Percentiles rank a stretch among this genome's conserved stretches.
Evolutionary conservation across 805 yeast species (phyloP).

Genomic region (Wickerhamiella kazuoi): DNA sequence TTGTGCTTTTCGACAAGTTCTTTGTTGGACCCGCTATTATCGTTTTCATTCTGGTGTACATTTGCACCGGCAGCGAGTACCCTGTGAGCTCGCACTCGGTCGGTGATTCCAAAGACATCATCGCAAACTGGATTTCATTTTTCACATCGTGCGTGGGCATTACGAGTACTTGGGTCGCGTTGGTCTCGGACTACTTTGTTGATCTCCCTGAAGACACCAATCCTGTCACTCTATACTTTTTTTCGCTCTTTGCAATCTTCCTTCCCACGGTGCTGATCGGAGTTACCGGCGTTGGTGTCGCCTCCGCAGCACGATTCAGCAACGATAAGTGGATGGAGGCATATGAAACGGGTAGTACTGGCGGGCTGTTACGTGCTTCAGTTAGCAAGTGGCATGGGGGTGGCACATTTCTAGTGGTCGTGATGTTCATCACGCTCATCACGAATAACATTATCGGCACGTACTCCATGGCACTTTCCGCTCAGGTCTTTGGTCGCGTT

Average conservation of each 20-base stretch:
- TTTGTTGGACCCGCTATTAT: constrained; percentile 51
- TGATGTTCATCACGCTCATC: constrained; percentile 70
- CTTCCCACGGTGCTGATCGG: constrained; percentile 55
- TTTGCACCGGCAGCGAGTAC: constrained; percentile 24
- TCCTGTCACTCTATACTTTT: constrained; percentile 40
- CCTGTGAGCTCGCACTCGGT: not conserved
- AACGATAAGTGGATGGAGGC: constrained; percentile 28
- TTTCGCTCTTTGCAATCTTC: constrained; percentile 45
- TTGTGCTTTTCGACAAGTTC: constrained; percentile 46
- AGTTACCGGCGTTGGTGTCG: constrained; percentile 76
- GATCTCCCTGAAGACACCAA: constrained; percentile 58
- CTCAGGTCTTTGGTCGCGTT: constrained; percentile 68
- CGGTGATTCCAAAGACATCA: not conserved
- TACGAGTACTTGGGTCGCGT: constrained; percentile 90
- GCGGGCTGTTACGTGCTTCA: constrained; percentile 70
- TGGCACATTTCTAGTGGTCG: constrained; percentile 76
- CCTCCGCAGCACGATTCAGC: constrained; percentile 39
- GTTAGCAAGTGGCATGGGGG: constrained; percentile 44
- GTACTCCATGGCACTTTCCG: constrained; percentile 77
- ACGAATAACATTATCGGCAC: constrained; percentile 87
- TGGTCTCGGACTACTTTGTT: constrained; percentile 81
- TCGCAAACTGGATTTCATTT: constrained; percentile 61
- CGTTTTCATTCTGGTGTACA: constrained; percentile 50
- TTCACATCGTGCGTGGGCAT: constrained; percentile 71
- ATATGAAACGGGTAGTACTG: constrained; percentile 36